Evolutionary conservation across 2,329 filamentous ascomycete genomes (phyloP), one percentile per base, ranked within the genome.

Genomic region (Pseudopithomyces maydicus): DNA sequence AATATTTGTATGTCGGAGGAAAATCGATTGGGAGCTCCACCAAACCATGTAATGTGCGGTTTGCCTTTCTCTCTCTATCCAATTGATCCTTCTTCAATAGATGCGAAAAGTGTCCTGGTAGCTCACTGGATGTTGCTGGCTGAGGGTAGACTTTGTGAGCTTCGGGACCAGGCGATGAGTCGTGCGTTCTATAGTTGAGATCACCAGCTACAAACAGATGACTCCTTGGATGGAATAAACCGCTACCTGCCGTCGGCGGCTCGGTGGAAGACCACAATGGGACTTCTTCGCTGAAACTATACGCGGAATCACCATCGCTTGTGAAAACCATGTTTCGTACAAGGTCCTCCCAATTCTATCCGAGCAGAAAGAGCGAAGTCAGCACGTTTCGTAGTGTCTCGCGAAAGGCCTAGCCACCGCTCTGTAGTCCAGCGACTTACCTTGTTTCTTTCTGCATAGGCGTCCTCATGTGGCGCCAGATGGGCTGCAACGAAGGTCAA

Each of bases 1-100:
- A 82, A 74, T 95, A 96, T 76, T 99, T 99, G 81, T 99, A 99
- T 0, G 95, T 97, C 0, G 95, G 95, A 1, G 92, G 90, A 69
- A 98, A 99, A 3, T 75, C 77, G 56, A 98, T 86, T 0, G 84
- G 79, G 0, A 88, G 85, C 77, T 99, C 95, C 10, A 80, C 78
- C 33, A 99, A 80, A 4, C 91, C 88, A 61, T 98, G 92, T 22
- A 96, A 79, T 2, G 90, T 91, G 15, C 87, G 84, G 0, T 88
- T 86, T 1, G 87, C 87, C 4, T 76, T 76, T 51, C 85, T 86
- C 76, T 98, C 92, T 46, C 85, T 82, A 2, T 80, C 88, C 20
- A 98, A 83, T 77, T 99, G 95, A 74, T 99, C 95, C 2, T 86
- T 80, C 29, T 82, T 76, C 38, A 97, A 82, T 56, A 96, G 88